A percentile compares a stretch with the other conserved stretches of the same genome.
phyloP scores from a whole-genome alignment of 805 yeast species.

The Wickerhamomyces chambardii region DNA sequence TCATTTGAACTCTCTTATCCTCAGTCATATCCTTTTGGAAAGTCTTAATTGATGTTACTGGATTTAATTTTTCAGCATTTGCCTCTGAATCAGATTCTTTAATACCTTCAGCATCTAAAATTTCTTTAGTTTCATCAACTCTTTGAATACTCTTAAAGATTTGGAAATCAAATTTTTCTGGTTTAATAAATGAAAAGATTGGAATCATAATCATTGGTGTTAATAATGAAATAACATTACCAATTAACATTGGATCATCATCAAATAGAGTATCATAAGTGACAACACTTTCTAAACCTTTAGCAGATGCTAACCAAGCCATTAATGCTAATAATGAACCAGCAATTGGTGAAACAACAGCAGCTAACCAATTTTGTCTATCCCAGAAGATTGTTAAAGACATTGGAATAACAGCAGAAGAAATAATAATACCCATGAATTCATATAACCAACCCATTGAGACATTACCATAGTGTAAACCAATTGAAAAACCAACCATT shows the following conservation, averaged over 20 bases:
- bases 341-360: slow-evolving; percentile 73
- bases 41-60: slow-evolving; percentile 22
- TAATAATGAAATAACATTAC: slow-evolving; percentile 75
- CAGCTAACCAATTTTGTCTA: slow-evolving; percentile 62
- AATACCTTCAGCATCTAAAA: slow-evolving; percentile 32
- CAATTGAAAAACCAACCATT: slow-evolving; percentile 81
- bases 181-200: slow-evolving; percentile 49
- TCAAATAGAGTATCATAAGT: slow-evolving; percentile 56
- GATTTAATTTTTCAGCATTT: slow-evolving; percentile 16
- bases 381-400: slow-evolving; percentile 55
- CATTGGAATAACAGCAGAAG: slow-evolving; percentile 79
- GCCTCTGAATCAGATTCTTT: slow-evolving; percentile 2
- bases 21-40: slow-evolving; percentile 19
- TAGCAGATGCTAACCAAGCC: slow-evolving; percentile 53
- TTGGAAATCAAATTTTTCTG: slow-evolving; percentile 71
- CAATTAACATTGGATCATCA: slow-evolving; percentile 74
- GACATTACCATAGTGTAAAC: slow-evolving; percentile 72
- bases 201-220: slow-evolving; percentile 66
- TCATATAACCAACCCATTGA: slow-evolving; percentile 84
- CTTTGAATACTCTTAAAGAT: slow-evolving; percentile 48
- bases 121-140: slow-evolving; percentile 67
- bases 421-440: slow-evolving; percentile 83
- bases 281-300: slow-evolving; percentile 29
- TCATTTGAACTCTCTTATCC: slow-evolving; percentile 13
- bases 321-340: slow-evolving; percentile 67